Base-by-base conservation (phyloP, 2,329 filamentous ascomycete genomes). In the Hymenoscyphus scutula region DNA sequence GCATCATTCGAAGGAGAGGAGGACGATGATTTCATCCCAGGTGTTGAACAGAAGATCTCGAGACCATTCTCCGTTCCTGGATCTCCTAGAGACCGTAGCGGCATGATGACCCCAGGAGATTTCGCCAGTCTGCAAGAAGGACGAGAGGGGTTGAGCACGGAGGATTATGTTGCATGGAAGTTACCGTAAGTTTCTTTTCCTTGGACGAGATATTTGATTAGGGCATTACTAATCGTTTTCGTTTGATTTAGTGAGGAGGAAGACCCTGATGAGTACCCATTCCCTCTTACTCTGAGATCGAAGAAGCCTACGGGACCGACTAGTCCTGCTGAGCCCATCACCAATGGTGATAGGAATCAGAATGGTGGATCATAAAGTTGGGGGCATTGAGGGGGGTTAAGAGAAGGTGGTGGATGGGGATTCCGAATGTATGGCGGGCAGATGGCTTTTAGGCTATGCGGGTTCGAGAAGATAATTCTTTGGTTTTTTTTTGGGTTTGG, bases 101-200 rank as follows among this genome's bases (percentile, higher is more conserved):
- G 95, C 60, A 97, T 97, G 92, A 98, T 99, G 95, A 99, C 95
- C 0, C 95, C 95, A 7, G 95, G 95, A 55, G 95, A 99, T 77
- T 98, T 98, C 82, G 95, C 92, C 30, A 97, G 92, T 70, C 81
- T 99, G 61, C 95, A 98, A 77, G 95, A 99, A 77, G 92, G 92
- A 53, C 89, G 89, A 53, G 95, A 99, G 76, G 93, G 94, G 0
- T 79, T 99, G 70, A 95, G 84, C 79, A 98, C 95, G 0, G 95
- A 99, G 78, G 95, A 99, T 74, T 98, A 99, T 76, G 92, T 98
- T 73, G 90, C 94, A 34, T 99, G 95, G 95, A 97, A 96, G 79
- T 81, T 98, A 63, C 95, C 94, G 90, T 98, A 84, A 89, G 93
- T 92, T 62, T 38, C 32, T 15, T 57, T 8, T 19, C 19, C 13